Conservation (phyloP, 495 filamentous ascomycete genomes). For the Parachaetomium inaequale region DNA sequence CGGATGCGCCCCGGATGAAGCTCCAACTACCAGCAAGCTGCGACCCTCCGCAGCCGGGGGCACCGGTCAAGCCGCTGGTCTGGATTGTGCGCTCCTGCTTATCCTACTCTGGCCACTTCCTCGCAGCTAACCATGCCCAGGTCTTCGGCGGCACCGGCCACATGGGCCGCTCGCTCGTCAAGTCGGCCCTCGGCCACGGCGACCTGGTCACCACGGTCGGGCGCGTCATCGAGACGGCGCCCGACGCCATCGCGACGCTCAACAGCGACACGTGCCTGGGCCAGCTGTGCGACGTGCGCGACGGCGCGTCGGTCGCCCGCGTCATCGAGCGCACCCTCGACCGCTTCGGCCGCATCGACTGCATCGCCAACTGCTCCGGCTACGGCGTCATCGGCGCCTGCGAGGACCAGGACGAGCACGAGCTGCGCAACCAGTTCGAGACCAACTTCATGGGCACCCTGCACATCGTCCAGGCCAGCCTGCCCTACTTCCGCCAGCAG, state of each 20-base stretch:
- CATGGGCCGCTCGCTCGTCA: constrained; percentile 87
- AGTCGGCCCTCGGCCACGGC: constrained; percentile 70
- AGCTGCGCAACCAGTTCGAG: constrained; percentile 93
- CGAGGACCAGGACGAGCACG: constrained; percentile 94
- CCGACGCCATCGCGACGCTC: constrained; percentile 61
- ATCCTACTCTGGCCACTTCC: neutral
- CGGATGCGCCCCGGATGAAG: constrained; percentile 30
- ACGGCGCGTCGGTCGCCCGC: constrained; percentile 67
- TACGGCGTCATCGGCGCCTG: constrained; percentile 94
- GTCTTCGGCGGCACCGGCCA: constrained; percentile 95
- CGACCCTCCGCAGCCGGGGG: constrained; percentile 70
- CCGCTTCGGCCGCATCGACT: constrained; percentile 77
- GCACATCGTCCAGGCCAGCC: constrained; percentile 84
- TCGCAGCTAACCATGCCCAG: constrained; percentile 43
- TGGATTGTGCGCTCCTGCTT: constrained; percentile 61
- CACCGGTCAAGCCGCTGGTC: constrained; percentile 68
- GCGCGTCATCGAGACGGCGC: constrained; percentile 73
- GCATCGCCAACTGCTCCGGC: constrained; percentile 86
- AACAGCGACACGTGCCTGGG: constrained; percentile 71
- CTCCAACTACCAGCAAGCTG: constrained; percentile 68
- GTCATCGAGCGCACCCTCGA: constrained; percentile 66
- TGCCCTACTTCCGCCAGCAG: constrained; percentile 81
- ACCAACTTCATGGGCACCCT: constrained; percentile 94
- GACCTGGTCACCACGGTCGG: constrained; percentile 90
- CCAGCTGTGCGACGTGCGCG: constrained; percentile 83